phyloP scores from a whole-genome alignment of 164 flowering plant genomes.

The Dillenia suffruticosa region DNA sequence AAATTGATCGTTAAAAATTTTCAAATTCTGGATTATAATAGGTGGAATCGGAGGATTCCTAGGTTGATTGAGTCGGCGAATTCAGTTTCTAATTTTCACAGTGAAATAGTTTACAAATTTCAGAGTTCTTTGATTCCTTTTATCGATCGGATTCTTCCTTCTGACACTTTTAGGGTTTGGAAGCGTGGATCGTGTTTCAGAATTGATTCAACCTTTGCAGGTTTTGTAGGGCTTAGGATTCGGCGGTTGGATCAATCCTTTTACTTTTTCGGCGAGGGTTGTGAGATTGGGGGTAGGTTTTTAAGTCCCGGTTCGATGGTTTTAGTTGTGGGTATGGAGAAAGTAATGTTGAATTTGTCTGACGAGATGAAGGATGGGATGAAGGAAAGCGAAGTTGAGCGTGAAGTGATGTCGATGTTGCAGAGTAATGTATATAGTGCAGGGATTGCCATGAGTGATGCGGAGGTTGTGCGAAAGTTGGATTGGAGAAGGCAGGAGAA shows the following conservation, averaged over 20 bases:
- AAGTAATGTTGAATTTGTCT: conserved; percentile 19
- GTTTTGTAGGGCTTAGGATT: conserved; percentile 30
- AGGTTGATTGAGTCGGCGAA: conserved; percentile 23
- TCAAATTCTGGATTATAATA: conserved; percentile 22
- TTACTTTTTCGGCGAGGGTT: conserved; percentile 23
- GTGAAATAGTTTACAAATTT: conserved; percentile 29
- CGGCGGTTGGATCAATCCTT: conserved; percentile 21
- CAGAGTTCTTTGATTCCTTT: conserved; percentile 32
- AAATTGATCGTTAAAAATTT: conserved; percentile 23
- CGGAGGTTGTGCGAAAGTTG: conserved; percentile 19
- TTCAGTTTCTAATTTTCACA: conserved; percentile 26
- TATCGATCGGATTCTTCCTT: conserved; percentile 26
- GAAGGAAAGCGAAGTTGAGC: conserved; percentile 16
- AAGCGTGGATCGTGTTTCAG: conserved; percentile 29
- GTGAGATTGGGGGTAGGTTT: conserved; percentile 19
- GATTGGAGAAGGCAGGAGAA: conserved; percentile 28
- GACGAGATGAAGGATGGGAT: conserved; percentile 19
- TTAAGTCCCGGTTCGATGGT: conserved; percentile 17
- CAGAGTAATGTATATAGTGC: conserved; percentile 20
- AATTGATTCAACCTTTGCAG: conserved; percentile 32
- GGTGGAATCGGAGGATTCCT: conserved; percentile 29
- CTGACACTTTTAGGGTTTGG: conserved; percentile 27
- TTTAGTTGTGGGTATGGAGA: conserved; percentile 18
- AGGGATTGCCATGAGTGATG: conserved; percentile 23
- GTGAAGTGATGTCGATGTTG: conserved; percentile 18